Base-by-base conservation (phyloP, 1,139 yeast genomes). In the Yamadazyma sp. region DNA sequence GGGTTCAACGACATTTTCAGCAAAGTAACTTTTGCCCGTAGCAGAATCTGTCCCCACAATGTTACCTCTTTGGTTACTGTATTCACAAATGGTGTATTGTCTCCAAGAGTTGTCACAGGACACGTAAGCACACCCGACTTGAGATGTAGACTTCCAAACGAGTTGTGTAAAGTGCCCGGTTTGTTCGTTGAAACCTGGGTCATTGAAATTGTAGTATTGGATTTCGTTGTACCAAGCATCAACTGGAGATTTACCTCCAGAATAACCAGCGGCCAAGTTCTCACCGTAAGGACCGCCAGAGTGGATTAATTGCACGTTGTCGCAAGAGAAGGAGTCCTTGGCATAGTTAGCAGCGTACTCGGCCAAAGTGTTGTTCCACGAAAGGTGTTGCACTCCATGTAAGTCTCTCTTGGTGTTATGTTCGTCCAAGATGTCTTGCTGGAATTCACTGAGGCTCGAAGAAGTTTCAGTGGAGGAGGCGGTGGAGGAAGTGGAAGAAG, bases 161-260 rank as follows among this genome's bases (percentile, higher is more conserved):
- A 82, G 55, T 59, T 82, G 88, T 11, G 88, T 81, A 63, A 82
- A 83, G 58, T 83, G 89, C 33, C 86, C 85, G 17, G 76, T 67
- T 12, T 63, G 60, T 40, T 64, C 68, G 40, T 64, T 55, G 55
- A 61, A 61, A 9, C 75, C 75, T 29, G 81, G 79, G 40, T 65
- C 58, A 35, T 46, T 42, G 63, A 53, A 79, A 59, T 74, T 61
- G 62, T 81, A 83, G 42, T 58, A 46, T n/a, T 53, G 43, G 49
- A 79, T 80, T 63, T 82, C 88, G 46, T 67, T 61, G 59, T 82
- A 81, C 88, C 88, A 82, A 26, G 82, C 79, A 45, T 77, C 79
- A 31, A 81, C 83, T 3, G 81, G 79, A 26, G 73, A 48, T 24
- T 59, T 68, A 8, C 75, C 71, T 10, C 77, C 73, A 24, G 58